These are phyloP conservation scores for Wallacemonas sp. DNA, from an alignment of 208 protist species.

Conservation along the genomic window DNA sequence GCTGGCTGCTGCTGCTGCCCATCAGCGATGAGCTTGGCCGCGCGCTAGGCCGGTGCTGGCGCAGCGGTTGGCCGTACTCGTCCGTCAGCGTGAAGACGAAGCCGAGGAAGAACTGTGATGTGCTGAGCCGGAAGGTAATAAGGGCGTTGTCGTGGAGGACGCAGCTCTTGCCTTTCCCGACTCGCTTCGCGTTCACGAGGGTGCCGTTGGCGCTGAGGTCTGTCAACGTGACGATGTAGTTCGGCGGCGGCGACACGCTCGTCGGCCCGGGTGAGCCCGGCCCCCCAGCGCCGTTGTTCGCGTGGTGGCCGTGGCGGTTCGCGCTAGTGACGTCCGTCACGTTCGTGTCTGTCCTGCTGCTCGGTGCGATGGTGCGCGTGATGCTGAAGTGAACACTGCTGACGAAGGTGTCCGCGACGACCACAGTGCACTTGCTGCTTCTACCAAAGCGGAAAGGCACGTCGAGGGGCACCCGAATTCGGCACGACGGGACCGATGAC, in stretches of 20 bases:
- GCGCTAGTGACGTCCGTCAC: conserved; percentile 3
- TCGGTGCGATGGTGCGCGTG: conserved; percentile 25
- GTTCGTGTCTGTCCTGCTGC: background rate
- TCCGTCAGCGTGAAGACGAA: conserved; percentile 84
- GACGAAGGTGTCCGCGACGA: conserved; percentile 70
- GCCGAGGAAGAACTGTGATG: conserved; percentile 83
- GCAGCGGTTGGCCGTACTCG: conserved; percentile 54
- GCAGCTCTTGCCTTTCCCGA: conserved; percentile 74
- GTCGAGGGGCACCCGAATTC: conserved; percentile 44
- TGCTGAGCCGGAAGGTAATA: conserved; percentile 85
- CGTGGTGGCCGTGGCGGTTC: background rate
- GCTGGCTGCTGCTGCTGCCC: conserved; percentile 14
- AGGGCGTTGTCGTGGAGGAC: conserved; percentile 69
- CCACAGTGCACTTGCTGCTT: conserved; percentile 81
- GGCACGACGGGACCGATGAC: conserved; percentile 65
- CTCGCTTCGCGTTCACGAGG: conserved; percentile 86
- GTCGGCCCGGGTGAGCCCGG: background rate
- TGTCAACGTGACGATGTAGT: conserved; percentile 41
- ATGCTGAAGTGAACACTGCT: conserved; percentile 86
- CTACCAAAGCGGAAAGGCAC: conserved; percentile 78
- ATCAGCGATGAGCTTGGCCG: conserved; percentile 18
- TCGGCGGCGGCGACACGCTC: conserved; percentile 14
- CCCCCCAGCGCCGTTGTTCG: conserved; percentile 3
- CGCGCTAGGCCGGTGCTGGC: conserved; percentile 18
- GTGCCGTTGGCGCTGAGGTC: conserved; percentile 87